These are phyloP conservation scores for Wickerhamomyces alni DNA, from an alignment of 805 yeast genomes.

Conservation along the genomic window DNA sequence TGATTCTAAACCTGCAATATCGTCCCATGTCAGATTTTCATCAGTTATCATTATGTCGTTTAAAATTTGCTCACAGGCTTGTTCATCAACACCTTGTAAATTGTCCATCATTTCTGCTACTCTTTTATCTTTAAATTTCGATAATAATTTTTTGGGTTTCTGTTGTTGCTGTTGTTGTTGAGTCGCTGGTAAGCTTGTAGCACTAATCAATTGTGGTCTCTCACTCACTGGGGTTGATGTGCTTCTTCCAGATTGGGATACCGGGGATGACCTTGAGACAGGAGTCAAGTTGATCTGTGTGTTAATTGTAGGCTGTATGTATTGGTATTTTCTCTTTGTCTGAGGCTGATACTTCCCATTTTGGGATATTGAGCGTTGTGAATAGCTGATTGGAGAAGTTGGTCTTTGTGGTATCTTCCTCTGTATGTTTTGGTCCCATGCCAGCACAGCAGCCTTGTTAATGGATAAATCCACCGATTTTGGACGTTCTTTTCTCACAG, in stretches of 20 bases:
- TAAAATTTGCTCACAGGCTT: conserved; percentile 77
- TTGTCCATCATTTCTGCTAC: conserved; percentile 2
- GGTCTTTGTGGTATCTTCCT: conserved; percentile 10
- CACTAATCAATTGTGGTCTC: neutral
- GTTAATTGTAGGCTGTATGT: conserved; percentile 21
- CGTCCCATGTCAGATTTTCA: conserved; percentile 94
- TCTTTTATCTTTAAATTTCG: conserved; percentile 15
- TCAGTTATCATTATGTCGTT: conserved; percentile 88
- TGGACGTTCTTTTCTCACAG: conserved; percentile 14
- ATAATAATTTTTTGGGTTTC: neutral
- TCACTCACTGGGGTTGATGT: neutral
- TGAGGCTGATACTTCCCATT: neutral
- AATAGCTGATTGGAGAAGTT: conserved; percentile 6
- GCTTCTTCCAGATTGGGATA: neutral
- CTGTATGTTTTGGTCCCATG: conserved; percentile 18
- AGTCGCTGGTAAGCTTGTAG: neutral
- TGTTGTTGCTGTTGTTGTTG: conserved; percentile 1
- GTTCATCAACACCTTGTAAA: conserved; percentile 62
- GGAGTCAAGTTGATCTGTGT: conserved; percentile 22
- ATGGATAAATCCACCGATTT: conserved; percentile 21
- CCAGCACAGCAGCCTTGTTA: conserved; percentile 20
- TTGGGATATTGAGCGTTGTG: neutral
- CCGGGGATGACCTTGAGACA: conserved; percentile 1
- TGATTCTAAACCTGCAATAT: conserved; percentile 84
- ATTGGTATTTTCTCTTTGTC: conserved; percentile 15